phyloP scores from a whole-genome alignment of 108 stramenopile species.

The Cyclostephanos tholiformis region DNA sequence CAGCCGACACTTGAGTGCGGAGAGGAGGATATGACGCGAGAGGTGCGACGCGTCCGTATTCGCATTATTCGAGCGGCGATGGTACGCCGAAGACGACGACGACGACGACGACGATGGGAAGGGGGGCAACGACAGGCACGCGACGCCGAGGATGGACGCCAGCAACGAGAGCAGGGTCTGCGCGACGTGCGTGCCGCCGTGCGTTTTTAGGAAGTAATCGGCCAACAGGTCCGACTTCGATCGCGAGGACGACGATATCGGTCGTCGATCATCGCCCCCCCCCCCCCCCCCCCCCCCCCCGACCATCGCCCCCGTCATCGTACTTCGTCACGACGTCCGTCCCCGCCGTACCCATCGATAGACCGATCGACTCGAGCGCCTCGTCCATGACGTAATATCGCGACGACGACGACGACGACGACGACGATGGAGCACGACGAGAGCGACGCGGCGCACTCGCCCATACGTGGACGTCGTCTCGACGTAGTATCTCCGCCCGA shows the following conservation, averaged over 20 bases:
- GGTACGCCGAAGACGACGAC: too few species aligned
- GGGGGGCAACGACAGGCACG: conserved; percentile 37
- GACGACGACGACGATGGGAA: conserved; percentile 19
- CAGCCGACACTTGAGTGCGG: conserved; percentile 42
- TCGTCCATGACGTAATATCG: conserved; percentile 27
- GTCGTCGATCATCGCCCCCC: neutral
- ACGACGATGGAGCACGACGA: too few species aligned
- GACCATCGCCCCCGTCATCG: neutral
- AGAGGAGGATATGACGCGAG: conserved; percentile 51
- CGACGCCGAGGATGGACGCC: conserved; percentile 54
- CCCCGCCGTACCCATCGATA: conserved; percentile 51
- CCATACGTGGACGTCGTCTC: conserved; percentile 7
- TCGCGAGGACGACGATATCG: conserved; percentile 43
- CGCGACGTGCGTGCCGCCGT: conserved; percentile 77
- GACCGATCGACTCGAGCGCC: conserved; percentile 35
- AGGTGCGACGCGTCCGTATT: conserved; percentile 31
- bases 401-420: conserved; percentile 11
- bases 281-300: neutral
- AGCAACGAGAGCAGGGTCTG: conserved; percentile 67
- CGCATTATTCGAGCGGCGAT: too few species aligned
- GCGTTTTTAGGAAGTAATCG: conserved; percentile 81
- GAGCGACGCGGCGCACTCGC: too few species aligned
- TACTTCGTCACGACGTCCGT: conserved; percentile 1
- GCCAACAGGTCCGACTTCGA: conserved; percentile 74
- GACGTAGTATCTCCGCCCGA: conserved; percentile 12